Base-by-base conservation (phyloP, 805 yeast species). In the Hanseniaspora occidentalis region DNA sequence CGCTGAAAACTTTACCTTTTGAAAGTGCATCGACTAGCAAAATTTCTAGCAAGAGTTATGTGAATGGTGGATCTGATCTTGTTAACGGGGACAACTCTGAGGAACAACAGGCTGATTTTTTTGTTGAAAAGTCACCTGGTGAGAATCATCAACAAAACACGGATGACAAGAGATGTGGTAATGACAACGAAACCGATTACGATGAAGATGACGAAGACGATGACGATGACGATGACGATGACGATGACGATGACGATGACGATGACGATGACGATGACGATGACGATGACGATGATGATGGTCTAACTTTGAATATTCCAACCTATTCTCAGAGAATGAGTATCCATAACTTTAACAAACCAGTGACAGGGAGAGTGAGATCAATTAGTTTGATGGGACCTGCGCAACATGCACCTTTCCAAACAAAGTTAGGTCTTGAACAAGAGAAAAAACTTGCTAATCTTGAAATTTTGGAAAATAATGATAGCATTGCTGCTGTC, bases 291-390 rank as follows among this genome's bases (percentile, higher is more conserved):
- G 59, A 55, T 21, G 64, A 62, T 36, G 59, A 50, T 36, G 58
- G 57, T 4, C 50, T 64, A 29, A 63, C 61, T 43, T 61, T 65
- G 45, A 64, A 62, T 43, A 67, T 57, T 4, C 59, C 61, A 4
- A 56, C 41, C 1, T 40, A 42, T 35, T 40, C 38, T 14, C 44
- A 42, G n/a, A 29, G 36, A 18, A 17, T 23, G 24, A 38, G 31
- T 14, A 4, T 14, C 16, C 17, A 8, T 29, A 14, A 29, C 6
- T n/a, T 14, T 14, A 14, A 29, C 8, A 18, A 29, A 25, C 29
- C 29, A 14, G 33, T 14, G 18, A 25, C 10, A 48, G 52, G 56
- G 10, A 48, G 63, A 34, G 54, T 55, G 31, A 56, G 63, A 40
- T 57, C 63, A 2, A 41, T 58, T 27, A 54, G 60, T 46, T 50